Percentiles rank a stretch among this genome's conserved stretches.
phyloP scores from a whole-genome alignment of 768 basidiomycete species.

The Kwoniella dejecticola region DNA sequence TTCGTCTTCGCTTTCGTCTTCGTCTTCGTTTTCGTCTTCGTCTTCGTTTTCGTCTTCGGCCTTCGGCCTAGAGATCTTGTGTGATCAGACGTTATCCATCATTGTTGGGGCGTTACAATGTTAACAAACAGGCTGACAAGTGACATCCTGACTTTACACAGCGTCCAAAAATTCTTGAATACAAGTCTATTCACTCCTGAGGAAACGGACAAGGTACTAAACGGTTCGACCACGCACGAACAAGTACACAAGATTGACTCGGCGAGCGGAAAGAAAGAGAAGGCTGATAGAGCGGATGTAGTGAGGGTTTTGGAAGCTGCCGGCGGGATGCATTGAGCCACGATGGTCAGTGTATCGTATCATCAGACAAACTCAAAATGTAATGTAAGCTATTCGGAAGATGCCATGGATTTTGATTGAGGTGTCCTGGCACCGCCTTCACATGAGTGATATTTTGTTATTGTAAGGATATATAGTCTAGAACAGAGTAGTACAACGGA shows the following conservation, averaged over 20 bases:
- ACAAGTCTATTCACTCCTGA: constrained; percentile 18
- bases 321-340: constrained; percentile 34
- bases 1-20: no score
- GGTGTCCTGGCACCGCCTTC: no score
- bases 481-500: no score
- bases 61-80: no score
- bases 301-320: constrained; percentile 43
- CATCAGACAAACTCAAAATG: no score
- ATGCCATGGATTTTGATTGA: no score
- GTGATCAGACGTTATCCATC: neutral
- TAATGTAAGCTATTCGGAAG: neutral
- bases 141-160: constrained; percentile 6
- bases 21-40: no score
- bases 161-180: constrained; percentile 50
- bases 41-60: no score
- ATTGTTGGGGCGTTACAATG: neutral
- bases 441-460: no score
- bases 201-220: constrained; percentile 35
- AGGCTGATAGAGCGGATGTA: constrained; percentile 36
- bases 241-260: constrained; percentile 17
- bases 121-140: neutral
- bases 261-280: constrained; percentile 17
- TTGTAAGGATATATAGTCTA: no score
- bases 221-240: constrained; percentile 35
- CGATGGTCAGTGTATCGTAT: neutral